These are phyloP conservation scores for Urostyla sp. DNA, from an alignment of 73 alveolate genomes.

Conservation along the genomic window DNA sequence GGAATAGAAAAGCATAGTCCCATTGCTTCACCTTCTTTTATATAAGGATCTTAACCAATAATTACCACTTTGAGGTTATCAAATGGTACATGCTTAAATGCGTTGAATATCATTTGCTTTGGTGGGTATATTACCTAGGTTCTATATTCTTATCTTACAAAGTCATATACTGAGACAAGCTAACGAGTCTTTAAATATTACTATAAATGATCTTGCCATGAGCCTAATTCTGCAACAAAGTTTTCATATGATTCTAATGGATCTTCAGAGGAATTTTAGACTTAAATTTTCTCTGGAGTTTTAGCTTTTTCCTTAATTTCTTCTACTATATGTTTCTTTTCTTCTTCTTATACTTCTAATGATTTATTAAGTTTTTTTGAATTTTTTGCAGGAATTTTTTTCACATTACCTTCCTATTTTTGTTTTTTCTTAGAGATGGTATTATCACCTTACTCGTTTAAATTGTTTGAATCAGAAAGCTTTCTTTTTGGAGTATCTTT, in stretches of 20 bases:
- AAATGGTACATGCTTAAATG: slow-evolving; percentile 82
- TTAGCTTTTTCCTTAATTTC: too few relatives aligned
- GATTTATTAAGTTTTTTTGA: too few relatives aligned
- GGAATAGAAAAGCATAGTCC: slow-evolving; percentile 95
- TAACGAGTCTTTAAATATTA: slow-evolving; percentile 54
- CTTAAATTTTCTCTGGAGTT: too few relatives aligned
- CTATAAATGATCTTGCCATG: slow-evolving; percentile 74
- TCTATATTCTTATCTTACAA: slow-evolving; percentile 79
- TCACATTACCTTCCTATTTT: too few relatives aligned
- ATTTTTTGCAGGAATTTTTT: too few relatives aligned
- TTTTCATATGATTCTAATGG: slow-evolving; percentile 61
- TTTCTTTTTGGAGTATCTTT: too few relatives aligned
- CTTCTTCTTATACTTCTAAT: too few relatives aligned
- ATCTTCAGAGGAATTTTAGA: neutral
- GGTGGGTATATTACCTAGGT: slow-evolving; percentile 86
- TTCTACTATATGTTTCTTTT: too few relatives aligned
- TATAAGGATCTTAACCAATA: slow-evolving; percentile 97
- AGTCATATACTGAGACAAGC: slow-evolving; percentile 69
- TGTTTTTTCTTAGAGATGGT: too few relatives aligned
- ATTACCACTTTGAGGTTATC: slow-evolving; percentile 87
- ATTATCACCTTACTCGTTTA: too few relatives aligned
- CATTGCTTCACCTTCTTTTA: slow-evolving; percentile 94
- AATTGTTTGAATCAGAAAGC: too few relatives aligned
- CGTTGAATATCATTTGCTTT: slow-evolving; percentile 82
- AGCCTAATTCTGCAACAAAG: slow-evolving; percentile 67